A percentile compares a stretch with the other conserved stretches of the same genome.
Evolutionary conservation across 2,329 filamentous ascomycete species (phyloP).

Genomic region (Botrytis pseudocinerea): DNA sequence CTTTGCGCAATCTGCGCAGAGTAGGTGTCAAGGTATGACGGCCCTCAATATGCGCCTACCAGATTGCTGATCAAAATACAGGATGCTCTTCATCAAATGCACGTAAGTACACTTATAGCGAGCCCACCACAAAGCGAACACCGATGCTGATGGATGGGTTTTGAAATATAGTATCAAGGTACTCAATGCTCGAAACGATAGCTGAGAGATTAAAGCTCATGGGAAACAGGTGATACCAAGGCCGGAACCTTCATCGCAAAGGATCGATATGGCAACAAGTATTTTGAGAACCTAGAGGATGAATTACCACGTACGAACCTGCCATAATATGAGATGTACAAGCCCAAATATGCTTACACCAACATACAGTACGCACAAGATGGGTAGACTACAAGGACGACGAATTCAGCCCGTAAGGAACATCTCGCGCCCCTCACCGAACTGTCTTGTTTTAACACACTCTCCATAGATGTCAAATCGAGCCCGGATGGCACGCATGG

Average conservation of each 20-base stretch:
- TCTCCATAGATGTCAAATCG: slow-evolving; percentile 68
- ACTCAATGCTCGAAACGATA: slow-evolving; percentile 18
- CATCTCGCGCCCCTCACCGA: slow-evolving; percentile 22
- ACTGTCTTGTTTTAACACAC: neutral
- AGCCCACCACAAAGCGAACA: slow-evolving; percentile 32
- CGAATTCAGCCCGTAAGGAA: slow-evolving; percentile 72
- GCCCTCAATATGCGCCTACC: neutral
- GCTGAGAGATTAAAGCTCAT: slow-evolving; percentile 27
- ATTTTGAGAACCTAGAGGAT: slow-evolving; percentile 86
- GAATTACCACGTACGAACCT: slow-evolving; percentile 78
- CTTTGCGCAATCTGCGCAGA: slow-evolving; percentile 80
- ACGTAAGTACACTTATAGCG: slow-evolving; percentile 61
- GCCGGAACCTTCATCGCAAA: slow-evolving; percentile 79
- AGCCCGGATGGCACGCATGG: slow-evolving; percentile 98
- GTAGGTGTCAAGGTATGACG: slow-evolving; percentile 78
- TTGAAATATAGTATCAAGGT: slow-evolving; percentile 39
- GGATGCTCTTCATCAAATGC: slow-evolving; percentile 91
- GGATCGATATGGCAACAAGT: slow-evolving; percentile 96
- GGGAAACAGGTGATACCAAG: slow-evolving; percentile 83
- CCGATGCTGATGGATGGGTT: slow-evolving; percentile 27
- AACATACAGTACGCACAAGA: slow-evolving; percentile 74
- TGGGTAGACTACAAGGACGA: slow-evolving; percentile 96
- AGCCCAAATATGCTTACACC: slow-evolving; percentile 23
- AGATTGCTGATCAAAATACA: slow-evolving; percentile 49
- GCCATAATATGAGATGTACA: neutral